phyloP scores from a whole-genome alignment of 352 stramenopile species.

The Phytophthora citrophthora region DNA sequence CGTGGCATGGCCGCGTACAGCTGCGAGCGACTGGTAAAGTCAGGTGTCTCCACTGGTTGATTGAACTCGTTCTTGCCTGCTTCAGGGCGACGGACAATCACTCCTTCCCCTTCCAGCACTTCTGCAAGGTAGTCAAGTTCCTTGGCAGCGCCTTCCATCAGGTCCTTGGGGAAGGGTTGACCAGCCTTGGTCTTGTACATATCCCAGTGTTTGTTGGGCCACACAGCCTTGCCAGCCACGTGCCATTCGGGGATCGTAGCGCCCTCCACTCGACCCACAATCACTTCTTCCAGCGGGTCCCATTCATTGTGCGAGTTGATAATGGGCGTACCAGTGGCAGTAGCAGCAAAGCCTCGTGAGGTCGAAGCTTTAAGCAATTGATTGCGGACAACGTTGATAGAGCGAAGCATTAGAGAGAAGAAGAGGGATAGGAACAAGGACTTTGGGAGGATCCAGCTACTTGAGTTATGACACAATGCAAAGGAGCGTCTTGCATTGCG shows the following conservation, averaged over 20 bases:
- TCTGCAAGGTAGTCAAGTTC: slow-evolving; percentile 90
- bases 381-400: not conserved
- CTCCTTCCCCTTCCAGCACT: slow-evolving; percentile 84
- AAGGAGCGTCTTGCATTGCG: slow-evolving; percentile 5
- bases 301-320: slow-evolving; percentile 94
- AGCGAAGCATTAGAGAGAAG: slow-evolving; percentile 17
- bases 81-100: slow-evolving; percentile 85
- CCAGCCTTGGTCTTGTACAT: slow-evolving; percentile 91
- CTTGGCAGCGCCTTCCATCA: slow-evolving; percentile 74
- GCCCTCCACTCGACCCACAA: slow-evolving; percentile 88
- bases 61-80: slow-evolving; percentile 73
- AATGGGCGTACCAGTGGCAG: slow-evolving; percentile 53
- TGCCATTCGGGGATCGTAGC: slow-evolving; percentile 93
- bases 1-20: slow-evolving; percentile 91
- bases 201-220: slow-evolving; percentile 89
- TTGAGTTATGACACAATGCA: slow-evolving; percentile 22
- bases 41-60: slow-evolving; percentile 75
- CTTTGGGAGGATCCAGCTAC: slow-evolving; percentile 14
- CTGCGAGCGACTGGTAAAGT: slow-evolving; percentile 86
- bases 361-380: slow-evolving; percentile 11
- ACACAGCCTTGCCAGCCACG: slow-evolving; percentile 89
- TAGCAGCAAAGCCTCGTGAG: slow-evolving; percentile 21
- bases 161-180: slow-evolving; percentile 76
- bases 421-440: not conserved
- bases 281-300: slow-evolving; percentile 91